phyloP scores from a whole-genome alignment of 768 basidiomycete species.

The Trametes coccinea region DNA sequence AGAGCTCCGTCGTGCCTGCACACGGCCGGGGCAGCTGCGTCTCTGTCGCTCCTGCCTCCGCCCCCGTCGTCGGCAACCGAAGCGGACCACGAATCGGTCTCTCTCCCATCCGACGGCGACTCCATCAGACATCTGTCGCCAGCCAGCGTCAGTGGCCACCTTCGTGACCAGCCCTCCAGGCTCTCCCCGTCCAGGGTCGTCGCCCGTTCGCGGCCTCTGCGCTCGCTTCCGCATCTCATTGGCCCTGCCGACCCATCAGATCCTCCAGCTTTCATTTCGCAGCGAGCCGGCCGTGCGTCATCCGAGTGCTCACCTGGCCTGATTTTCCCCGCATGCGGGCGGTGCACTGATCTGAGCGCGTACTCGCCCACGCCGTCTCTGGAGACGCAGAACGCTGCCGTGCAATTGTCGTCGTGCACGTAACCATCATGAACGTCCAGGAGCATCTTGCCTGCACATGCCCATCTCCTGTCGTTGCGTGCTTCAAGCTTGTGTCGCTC shows the following conservation, averaged over 20 bases:
- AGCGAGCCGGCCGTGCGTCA: constrained; percentile 2
- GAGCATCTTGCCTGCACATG: too few species aligned
- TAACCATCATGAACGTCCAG: too few species aligned
- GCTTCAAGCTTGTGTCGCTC: not conserved
- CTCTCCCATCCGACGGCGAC: not conserved
- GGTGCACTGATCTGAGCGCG: not conserved
- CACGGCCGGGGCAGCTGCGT: not conserved
- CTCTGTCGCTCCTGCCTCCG: not conserved
- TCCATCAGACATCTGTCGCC: constrained; percentile 16
- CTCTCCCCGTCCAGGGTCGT: not conserved
- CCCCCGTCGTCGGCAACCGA: not conserved
- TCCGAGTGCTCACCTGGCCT: constrained; percentile 1
- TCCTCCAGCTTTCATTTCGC: not conserved
- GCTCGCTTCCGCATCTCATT: not conserved
- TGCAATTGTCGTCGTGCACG: not conserved
- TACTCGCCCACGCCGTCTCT: not conserved
- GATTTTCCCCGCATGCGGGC: constrained; percentile 4
- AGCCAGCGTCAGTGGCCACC: not conserved
- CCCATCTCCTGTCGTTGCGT: too few species aligned
- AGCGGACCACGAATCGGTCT: not conserved
- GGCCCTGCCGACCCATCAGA: not conserved
- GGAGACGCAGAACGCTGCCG: constrained; percentile 7
- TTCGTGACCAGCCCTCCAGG: not conserved
- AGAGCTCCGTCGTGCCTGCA: not conserved
- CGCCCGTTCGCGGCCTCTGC: not conserved